Evolutionary conservation across 2,329 filamentous ascomycete genomes (phyloP).

Genomic region (Aspergillus pseudonomiae): DNA sequence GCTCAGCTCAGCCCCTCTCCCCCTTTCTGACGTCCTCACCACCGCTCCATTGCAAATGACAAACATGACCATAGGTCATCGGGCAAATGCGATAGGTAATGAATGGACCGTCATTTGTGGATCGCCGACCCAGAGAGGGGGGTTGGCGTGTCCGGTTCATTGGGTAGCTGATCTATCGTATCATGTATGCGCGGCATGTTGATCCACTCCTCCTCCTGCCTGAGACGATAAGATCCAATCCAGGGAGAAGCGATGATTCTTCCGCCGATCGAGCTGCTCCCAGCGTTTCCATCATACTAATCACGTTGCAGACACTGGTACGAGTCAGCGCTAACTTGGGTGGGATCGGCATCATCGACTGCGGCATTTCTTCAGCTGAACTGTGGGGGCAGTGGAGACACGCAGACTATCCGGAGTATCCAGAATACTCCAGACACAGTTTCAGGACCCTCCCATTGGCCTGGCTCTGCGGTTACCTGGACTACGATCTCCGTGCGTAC

Average conservation of each 20-base stretch:
- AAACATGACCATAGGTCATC: neutral
- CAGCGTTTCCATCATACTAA: neutral
- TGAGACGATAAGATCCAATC: neutral
- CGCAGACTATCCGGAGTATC: too few relatives aligned
- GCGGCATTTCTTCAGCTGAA: constrained; percentile 9
- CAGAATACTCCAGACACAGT: too few relatives aligned
- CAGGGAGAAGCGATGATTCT: neutral
- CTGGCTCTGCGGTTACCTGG: too few relatives aligned
- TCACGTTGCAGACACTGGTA: neutral
- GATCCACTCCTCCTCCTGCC: neutral
- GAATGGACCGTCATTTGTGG: neutral
- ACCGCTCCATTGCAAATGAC: neutral
- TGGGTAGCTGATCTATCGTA: neutral
- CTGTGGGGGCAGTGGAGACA: neutral
- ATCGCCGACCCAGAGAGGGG: neutral
- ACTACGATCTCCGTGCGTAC: neutral
- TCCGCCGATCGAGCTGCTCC: neutral
- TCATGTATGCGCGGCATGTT: neutral
- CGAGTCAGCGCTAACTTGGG: neutral
- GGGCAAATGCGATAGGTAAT: neutral
- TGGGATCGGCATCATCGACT: neutral
- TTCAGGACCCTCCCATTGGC: neutral
- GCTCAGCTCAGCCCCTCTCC: neutral
- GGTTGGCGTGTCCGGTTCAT: neutral
- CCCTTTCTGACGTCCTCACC: neutral